phyloP scores from a whole-genome alignment of 1,284 basidiomycete species.

The Tilletia horrida region DNA sequence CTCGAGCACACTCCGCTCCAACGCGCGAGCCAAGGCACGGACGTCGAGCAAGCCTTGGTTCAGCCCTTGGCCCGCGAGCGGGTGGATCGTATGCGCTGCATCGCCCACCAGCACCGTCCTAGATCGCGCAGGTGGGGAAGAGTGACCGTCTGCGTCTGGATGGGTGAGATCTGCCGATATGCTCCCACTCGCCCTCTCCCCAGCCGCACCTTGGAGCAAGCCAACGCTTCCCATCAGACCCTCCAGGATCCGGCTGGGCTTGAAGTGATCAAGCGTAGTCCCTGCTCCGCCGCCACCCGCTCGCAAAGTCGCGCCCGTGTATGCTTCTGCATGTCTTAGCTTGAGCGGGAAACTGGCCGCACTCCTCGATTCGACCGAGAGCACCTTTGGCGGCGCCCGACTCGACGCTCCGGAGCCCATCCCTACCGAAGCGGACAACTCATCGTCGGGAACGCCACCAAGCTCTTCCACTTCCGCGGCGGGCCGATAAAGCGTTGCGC shows the following conservation, averaged over 20 bases:
- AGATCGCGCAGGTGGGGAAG: constrained; percentile 1
- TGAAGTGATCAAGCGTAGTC: constrained; percentile 17
- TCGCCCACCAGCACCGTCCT: constrained; percentile 84
- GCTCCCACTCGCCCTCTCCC: neutral
- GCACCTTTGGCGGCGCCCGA: constrained; percentile 68
- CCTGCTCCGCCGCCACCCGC: neutral
- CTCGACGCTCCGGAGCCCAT: neutral
- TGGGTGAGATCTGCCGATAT: neutral
- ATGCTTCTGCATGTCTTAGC: constrained; percentile 80
- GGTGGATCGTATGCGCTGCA: constrained; percentile 91
- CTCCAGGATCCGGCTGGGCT: constrained; percentile 5
- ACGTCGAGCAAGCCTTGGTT: constrained; percentile 87
- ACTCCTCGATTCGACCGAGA: constrained; percentile 69
- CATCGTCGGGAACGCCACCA: constrained; percentile 32
- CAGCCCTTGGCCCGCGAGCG: constrained; percentile 93
- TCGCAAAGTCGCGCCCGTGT: constrained; percentile 63
- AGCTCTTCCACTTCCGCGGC: constrained; percentile 31
- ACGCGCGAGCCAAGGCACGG: constrained; percentile 31
- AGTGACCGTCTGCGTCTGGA: constrained; percentile 2
- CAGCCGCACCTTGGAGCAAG: neutral
- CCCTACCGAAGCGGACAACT: constrained; percentile 14
- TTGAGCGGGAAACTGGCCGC: constrained; percentile 86
- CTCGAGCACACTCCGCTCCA: constrained; percentile 27
- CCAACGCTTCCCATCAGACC: constrained; percentile 11
- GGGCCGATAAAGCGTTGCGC: constrained; percentile 23